A percentile compares a stretch with the other conserved stretches of the same genome.
These are phyloP conservation scores for Aspergillus phoenicis DNA, from an alignment of 2,329 filamentous ascomycete genomes.

Conservation along the genomic window DNA sequence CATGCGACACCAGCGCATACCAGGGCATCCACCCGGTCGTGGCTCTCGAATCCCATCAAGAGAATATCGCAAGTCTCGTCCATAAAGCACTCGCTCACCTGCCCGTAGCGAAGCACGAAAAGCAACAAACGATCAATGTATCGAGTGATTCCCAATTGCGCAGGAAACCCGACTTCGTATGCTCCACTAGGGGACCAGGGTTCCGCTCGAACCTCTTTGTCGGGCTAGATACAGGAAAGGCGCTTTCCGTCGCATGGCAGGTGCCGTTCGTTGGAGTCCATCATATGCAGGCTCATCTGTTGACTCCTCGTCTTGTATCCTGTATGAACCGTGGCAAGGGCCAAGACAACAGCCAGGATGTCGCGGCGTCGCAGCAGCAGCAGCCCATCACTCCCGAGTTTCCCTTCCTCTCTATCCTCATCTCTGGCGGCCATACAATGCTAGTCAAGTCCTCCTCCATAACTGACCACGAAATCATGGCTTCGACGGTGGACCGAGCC, in stretches of 20 bases:
- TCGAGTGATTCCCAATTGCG: slow-evolving; percentile 33
- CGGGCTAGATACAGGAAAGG: slow-evolving; percentile 84
- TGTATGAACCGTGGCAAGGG: slow-evolving; percentile 53
- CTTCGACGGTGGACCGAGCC: slow-evolving; percentile 76
- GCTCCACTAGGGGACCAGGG: slow-evolving; percentile 86
- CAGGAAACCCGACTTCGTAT: slow-evolving; percentile 75
- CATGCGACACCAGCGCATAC: slow-evolving; percentile 74
- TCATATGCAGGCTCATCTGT: slow-evolving; percentile 95
- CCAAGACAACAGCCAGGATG: slow-evolving; percentile 15
- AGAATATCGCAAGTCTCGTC: slow-evolving; percentile 69
- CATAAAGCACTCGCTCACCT: slow-evolving; percentile 63
- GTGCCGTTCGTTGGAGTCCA: slow-evolving; percentile 84
- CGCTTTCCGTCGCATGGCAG: slow-evolving; percentile 78
- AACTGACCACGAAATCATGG: slow-evolving; percentile 72
- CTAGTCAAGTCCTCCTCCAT: slow-evolving; percentile 73
- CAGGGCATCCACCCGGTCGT: slow-evolving; percentile 78
- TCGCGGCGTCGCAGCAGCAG: background rate
- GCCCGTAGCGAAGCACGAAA: slow-evolving; percentile 37
- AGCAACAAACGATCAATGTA: slow-evolving; percentile 19
- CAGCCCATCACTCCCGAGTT: slow-evolving; percentile 57
- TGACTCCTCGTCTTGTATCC: slow-evolving; percentile 77
- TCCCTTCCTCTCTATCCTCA: slow-evolving; percentile 84
- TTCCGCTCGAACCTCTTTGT: slow-evolving; percentile 78
- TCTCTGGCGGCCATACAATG: slow-evolving; percentile 90
- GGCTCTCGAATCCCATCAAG: slow-evolving; percentile 74